phyloP scores from a whole-genome alignment of 2,329 filamentous ascomycete species.

The Fusarium chlamydosporum region DNA sequence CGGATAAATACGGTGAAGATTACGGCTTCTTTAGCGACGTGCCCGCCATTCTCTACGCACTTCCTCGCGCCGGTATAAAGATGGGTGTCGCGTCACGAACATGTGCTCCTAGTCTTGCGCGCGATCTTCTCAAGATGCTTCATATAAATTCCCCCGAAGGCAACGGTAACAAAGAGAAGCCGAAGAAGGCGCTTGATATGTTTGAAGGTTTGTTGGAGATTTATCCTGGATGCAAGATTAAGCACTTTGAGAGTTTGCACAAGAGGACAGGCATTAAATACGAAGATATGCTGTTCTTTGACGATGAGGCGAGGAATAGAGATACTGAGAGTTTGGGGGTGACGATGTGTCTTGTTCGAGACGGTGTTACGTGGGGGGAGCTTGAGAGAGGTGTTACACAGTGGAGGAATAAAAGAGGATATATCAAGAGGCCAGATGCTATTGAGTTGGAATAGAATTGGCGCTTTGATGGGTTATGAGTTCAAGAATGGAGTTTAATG shows the following conservation, averaged over 20 bases:
- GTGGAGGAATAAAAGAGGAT: conserved; percentile 82
- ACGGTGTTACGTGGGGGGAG: conserved; percentile 83
- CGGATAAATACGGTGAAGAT: conserved; percentile 73
- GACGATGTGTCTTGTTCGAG: conserved; percentile 84
- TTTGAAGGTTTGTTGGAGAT: conserved; percentile 75
- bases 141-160: conserved; percentile 60
- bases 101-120: conserved; percentile 80
- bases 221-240: conserved; percentile 84
- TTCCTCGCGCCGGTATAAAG: conserved; percentile 61
- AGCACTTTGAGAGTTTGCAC: conserved; percentile 83
- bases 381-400: conserved; percentile 83
- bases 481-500: neutral
- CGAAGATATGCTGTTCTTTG: conserved; percentile 94
- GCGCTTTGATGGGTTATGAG: neutral
- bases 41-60: conserved; percentile 74
- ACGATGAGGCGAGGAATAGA: conserved; percentile 88
- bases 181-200: conserved; percentile 67
- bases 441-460: conserved; percentile 20
- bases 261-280: conserved; percentile 78
- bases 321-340: conserved; percentile 86
- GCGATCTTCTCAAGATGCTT: conserved; percentile 83
- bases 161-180: conserved; percentile 51
- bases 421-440: conserved; percentile 32
- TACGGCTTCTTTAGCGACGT: conserved; percentile 81
- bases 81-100: conserved; percentile 87